A percentile compares a stretch with the other conserved stretches of the same genome.
These are phyloP conservation scores for Brassica hybrid DNA, from an alignment of 441 rosid species.

Conservation along the genomic window DNA sequence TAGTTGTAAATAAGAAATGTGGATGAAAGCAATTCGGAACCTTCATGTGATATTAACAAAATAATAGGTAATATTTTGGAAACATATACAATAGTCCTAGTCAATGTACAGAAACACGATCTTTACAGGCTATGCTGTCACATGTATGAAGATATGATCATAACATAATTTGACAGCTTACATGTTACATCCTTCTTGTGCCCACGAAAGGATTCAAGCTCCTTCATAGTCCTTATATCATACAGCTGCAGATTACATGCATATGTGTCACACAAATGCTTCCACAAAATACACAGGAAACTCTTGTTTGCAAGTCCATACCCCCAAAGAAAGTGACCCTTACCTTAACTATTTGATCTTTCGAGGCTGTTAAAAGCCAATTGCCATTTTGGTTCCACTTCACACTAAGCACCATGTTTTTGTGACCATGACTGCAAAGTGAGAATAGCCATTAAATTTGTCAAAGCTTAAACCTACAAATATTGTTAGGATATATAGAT, in stretches of 20 bases:
- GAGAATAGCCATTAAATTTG: conserved; percentile 32
- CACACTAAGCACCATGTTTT: conserved; percentile 92
- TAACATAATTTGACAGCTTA: conserved; percentile 48
- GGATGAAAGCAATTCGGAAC: conserved; percentile 4
- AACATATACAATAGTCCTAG: background rate
- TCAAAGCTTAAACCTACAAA: conserved; percentile 7
- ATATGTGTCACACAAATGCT: conserved; percentile 26
- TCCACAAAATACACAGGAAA: conserved; percentile 17
- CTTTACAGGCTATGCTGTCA: background rate
- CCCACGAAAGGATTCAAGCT: conserved; percentile 98
- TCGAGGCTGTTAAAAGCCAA: conserved; percentile 91
- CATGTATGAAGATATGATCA: conserved; percentile 21
- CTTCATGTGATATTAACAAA: background rate
- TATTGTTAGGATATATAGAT: conserved; percentile 15
- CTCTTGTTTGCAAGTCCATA: background rate
- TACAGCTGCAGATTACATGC: conserved; percentile 66
- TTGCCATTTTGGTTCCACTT: conserved; percentile 99
- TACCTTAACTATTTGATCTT: conserved; percentile 97
- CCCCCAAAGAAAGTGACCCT: conserved; percentile 19
- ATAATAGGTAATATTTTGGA: background rate
- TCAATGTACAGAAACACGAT: conserved; percentile 6
- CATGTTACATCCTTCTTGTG: conserved; percentile 93
- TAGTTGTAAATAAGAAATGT: conserved; percentile 15
- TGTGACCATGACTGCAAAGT: conserved; percentile 92
- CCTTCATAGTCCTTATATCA: conserved; percentile 98